Evolutionary conservation across 2,329 filamentous ascomycete species (phyloP).

Genomic region (Arthroderma uncinatum): DNA sequence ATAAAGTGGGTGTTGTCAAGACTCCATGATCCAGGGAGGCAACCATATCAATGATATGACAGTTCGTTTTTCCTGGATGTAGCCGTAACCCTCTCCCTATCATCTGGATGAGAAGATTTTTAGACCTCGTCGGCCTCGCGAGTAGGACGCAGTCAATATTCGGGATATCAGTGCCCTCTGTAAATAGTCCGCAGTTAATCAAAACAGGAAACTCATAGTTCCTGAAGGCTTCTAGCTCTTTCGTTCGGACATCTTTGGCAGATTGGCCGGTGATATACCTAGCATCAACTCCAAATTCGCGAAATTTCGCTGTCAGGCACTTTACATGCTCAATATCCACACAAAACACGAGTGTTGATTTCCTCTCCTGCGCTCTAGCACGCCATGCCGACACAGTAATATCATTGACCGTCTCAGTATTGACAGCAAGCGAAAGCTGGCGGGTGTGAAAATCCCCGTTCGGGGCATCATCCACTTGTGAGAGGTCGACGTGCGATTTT

Average conservation of each 20-base stretch:
- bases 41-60: slow-evolving; percentile 94
- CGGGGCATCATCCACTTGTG: slow-evolving; percentile 50
- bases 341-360: slow-evolving; percentile 87
- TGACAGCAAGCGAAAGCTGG: slow-evolving; percentile 72
- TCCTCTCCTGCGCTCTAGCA: slow-evolving; percentile 58
- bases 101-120: slow-evolving; percentile 95
- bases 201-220: slow-evolving; percentile 70
- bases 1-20: slow-evolving; percentile 80
- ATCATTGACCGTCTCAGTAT: slow-evolving; percentile 69
- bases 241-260: slow-evolving; percentile 52
- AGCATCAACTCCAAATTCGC: slow-evolving; percentile 67
- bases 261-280: slow-evolving; percentile 80
- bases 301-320: slow-evolving; percentile 64
- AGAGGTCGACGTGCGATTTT: slow-evolving; percentile 67
- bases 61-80: slow-evolving; percentile 68
- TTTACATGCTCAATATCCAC: slow-evolving; percentile 77
- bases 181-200: slow-evolving; percentile 91
- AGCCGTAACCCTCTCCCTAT: slow-evolving; percentile 88
- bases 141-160: slow-evolving; percentile 91
- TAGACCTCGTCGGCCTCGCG: slow-evolving; percentile 76
- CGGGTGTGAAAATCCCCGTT: slow-evolving; percentile 69
- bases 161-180: slow-evolving; percentile 93
- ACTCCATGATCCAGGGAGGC: slow-evolving; percentile 74
- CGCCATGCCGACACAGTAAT: slow-evolving; percentile 80
- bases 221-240: slow-evolving; percentile 65